A percentile compares a stretch with the other conserved stretches of the same genome.
Evolutionary conservation across 148 eudicot species (phyloP).

Genomic region (Polygonum maritimum): DNA sequence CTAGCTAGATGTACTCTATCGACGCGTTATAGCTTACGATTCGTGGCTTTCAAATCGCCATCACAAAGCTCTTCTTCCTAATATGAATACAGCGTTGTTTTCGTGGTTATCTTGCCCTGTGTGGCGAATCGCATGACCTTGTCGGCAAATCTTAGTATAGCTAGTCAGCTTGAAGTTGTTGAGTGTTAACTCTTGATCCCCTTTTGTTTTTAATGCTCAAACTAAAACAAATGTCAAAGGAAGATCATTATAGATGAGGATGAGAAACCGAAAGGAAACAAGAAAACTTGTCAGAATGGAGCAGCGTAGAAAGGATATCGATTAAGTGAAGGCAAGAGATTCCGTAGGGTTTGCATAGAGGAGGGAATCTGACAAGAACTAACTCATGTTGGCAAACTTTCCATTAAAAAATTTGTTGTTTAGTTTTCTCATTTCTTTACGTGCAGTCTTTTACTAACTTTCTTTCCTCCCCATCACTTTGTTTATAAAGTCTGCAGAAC

Average conservation of each 20-base stretch:
- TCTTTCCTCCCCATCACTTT: neutral
- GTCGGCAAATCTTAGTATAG: too few species aligned
- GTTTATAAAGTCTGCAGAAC: neutral
- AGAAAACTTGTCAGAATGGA: conserved; percentile 1
- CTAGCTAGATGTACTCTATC: too few species aligned
- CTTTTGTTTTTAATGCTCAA: too few species aligned
- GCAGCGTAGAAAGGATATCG: neutral
- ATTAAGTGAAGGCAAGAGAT: conserved; percentile 6
- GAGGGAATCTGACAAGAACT: neutral
- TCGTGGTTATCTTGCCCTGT: too few species aligned
- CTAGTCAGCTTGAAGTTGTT: too few species aligned
- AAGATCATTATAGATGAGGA: neutral
- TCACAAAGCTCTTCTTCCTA: too few species aligned
- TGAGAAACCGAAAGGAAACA: neutral
- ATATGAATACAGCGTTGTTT: too few species aligned
- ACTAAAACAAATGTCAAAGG: neutral
- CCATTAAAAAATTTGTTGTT: neutral
- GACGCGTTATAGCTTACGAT: too few species aligned
- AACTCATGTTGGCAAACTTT: neutral
- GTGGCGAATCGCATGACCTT: too few species aligned
- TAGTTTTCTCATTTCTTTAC: neutral
- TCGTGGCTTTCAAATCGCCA: too few species aligned
- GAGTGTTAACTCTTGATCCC: too few species aligned
- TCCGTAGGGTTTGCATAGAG: neutral
- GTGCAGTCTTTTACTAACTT: conserved; percentile 6